These are phyloP conservation scores for Citrus australasica DNA, from an alignment of 345 rosid genomes.

Conservation along the genomic window DNA sequence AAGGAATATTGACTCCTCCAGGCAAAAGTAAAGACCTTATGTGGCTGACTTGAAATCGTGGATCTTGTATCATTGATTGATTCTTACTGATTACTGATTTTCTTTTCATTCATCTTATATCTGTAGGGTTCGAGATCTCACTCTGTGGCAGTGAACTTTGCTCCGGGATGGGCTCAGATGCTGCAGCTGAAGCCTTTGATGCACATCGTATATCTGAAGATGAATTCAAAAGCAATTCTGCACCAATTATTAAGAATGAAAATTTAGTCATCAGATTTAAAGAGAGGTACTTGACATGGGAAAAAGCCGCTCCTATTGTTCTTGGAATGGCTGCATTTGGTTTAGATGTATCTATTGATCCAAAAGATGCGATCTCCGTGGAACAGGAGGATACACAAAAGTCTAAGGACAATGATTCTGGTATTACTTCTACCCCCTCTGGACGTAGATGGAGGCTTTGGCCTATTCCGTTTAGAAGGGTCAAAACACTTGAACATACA, in stretches of 20 bases:
- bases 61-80: background rate
- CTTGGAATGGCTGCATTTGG: constrained; percentile 74
- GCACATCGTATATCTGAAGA: constrained; percentile 57
- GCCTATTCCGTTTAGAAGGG: constrained; percentile 82
- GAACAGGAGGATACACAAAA: constrained; percentile 42
- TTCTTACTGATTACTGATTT: constrained; percentile 18
- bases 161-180: constrained; percentile 67
- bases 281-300: constrained; percentile 67
- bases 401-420: constrained; percentile 38
- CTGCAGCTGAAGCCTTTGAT: constrained; percentile 76
- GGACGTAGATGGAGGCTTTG: constrained; percentile 83
- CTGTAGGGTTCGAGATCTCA: constrained; percentile 79
- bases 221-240: constrained; percentile 54
- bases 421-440: constrained; percentile 41
- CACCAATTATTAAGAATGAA: constrained; percentile 58
- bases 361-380: constrained; percentile 59
- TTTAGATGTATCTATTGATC: constrained; percentile 59
- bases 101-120: constrained; percentile 14
- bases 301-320: constrained; percentile 75
- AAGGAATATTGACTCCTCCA: constrained; percentile 22
- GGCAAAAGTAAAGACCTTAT: constrained; percentile 36
- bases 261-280: constrained; percentile 57
- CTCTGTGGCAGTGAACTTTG: constrained; percentile 74
- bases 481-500: constrained; percentile 66
- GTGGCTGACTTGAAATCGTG: constrained; percentile 3